These are phyloP conservation scores for Suillus subluteus DNA, from an alignment of 768 basidiomycete genomes.

Conservation along the genomic window DNA sequence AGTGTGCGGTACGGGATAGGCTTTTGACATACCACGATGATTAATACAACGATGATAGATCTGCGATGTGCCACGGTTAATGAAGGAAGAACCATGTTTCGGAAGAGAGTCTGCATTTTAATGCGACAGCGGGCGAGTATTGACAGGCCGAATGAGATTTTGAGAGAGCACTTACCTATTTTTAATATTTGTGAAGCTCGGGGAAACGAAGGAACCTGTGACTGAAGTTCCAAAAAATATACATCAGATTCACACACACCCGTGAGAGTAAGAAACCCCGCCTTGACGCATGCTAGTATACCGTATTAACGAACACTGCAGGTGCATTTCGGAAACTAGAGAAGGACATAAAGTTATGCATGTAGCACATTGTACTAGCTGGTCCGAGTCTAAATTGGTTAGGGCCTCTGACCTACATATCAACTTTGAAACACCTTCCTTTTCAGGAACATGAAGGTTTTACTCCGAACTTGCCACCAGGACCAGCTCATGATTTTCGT, in stretches of 20 bases:
- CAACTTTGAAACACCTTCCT: not conserved
- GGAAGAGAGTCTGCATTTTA: not conserved
- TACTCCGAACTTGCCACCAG: not conserved
- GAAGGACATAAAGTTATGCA: not conserved
- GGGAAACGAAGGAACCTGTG: not conserved
- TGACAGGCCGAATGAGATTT: not conserved
- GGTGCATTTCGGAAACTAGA: not conserved
- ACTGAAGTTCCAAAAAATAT: no score
- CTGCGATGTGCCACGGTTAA: slow-evolving; percentile 32
- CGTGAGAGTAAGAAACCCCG: not conserved
- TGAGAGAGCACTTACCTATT: not conserved
- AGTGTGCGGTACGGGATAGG: not conserved
- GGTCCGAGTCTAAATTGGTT: no score
- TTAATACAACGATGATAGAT: slow-evolving; percentile 28
- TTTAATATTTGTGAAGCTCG: not conserved
- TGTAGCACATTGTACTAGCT: no score
- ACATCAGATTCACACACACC: not conserved
- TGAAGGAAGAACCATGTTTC: slow-evolving; percentile 27
- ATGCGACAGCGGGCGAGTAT: not conserved
- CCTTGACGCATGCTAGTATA: not conserved
- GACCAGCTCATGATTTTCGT: slow-evolving; percentile 3
- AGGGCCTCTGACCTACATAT: no score
- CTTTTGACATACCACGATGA: slow-evolving; percentile 25
- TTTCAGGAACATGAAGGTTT: not conserved
- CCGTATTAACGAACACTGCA: not conserved